Evolutionary conservation across 257 asterid genomes (phyloP).

Genomic region (Thymus quinquecostatus): DNA sequence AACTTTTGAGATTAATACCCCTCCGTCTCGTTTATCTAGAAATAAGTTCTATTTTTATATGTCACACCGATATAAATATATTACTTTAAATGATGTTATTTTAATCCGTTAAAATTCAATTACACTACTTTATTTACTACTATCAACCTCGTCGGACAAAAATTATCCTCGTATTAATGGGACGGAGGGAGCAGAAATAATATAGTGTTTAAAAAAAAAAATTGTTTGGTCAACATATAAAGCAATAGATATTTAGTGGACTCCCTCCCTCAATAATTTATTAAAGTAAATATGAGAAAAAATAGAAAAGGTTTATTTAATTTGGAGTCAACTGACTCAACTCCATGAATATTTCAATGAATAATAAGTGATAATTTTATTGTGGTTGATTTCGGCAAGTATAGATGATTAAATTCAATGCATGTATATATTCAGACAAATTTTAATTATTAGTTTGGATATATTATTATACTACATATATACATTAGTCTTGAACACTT

Average conservation of each 20-base stretch:
- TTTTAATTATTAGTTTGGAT: neutral
- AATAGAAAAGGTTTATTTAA: neutral
- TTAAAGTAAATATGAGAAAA: neutral
- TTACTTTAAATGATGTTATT: too few species aligned
- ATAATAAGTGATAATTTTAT: constrained; percentile 4
- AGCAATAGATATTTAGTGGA: neutral
- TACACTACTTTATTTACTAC: too few species aligned
- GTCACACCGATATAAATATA: too few species aligned
- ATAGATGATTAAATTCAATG: constrained; percentile 11
- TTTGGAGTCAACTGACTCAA: neutral
- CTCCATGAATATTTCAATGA: constrained; percentile 1
- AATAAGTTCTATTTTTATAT: too few species aligned
- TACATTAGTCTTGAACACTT: neutral
- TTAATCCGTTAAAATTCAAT: too few species aligned
- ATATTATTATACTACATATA: neutral
- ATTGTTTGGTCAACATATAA: neutral
- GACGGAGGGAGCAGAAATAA: too few species aligned
- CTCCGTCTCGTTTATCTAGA: too few species aligned
- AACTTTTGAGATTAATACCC: neutral
- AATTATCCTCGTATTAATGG: too few species aligned
- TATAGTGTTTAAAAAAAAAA: too few species aligned
- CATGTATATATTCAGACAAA: neutral
- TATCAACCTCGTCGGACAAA: too few species aligned
- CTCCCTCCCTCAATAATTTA: neutral
- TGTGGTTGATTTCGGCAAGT: constrained; percentile 9